Conservation (phyloP, 345 rosid genomes). For the Gossypium rotundifolium region DNA sequence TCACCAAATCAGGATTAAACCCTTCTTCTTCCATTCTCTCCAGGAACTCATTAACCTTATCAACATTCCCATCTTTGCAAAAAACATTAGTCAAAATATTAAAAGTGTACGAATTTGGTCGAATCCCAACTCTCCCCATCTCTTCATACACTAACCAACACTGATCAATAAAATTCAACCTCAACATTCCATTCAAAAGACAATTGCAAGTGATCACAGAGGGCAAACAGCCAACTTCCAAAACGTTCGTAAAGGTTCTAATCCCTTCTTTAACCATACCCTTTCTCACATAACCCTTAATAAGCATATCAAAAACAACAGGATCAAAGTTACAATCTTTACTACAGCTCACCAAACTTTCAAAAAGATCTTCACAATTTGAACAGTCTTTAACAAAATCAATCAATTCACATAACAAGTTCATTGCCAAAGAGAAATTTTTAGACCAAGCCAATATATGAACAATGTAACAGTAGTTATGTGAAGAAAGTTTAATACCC, state of each 20-base stretch:
- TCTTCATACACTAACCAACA: conserved; percentile 74
- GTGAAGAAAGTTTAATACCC: conserved; percentile 30
- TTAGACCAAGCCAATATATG: conserved; percentile 57
- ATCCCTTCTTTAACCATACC: conserved; percentile 45
- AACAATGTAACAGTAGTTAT: conserved; percentile 49
- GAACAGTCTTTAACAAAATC: conserved; percentile 19
- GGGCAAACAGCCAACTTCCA: conserved; percentile 48
- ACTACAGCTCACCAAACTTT: conserved; percentile 37
- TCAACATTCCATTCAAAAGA: conserved; percentile 68
- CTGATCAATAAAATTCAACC: conserved; percentile 33
- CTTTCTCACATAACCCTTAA: conserved; percentile 49
- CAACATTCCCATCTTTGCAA: conserved; percentile 42
- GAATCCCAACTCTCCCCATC: conserved; percentile 60
- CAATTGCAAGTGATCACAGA: conserved; percentile 70
- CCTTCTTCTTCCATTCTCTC: conserved; percentile 98
- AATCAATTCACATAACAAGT: conserved; percentile 41
- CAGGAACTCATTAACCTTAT: conserved; percentile 58
- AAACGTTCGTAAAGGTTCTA: conserved; percentile 33
- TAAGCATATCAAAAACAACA: conserved; percentile 58
- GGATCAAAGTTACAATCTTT: conserved; percentile 67
- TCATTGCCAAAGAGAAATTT: conserved; percentile 46
- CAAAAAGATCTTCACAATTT: conserved; percentile 29
- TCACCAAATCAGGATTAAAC: conserved; percentile 79
- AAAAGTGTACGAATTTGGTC: conserved; percentile 58
- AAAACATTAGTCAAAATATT: conserved; percentile 71